Percentiles rank a stretch among this genome's conserved stretches.
Evolutionary conservation across 257 asterid genomes (phyloP).

Genomic region (Nicotiana tabacum): DNA sequence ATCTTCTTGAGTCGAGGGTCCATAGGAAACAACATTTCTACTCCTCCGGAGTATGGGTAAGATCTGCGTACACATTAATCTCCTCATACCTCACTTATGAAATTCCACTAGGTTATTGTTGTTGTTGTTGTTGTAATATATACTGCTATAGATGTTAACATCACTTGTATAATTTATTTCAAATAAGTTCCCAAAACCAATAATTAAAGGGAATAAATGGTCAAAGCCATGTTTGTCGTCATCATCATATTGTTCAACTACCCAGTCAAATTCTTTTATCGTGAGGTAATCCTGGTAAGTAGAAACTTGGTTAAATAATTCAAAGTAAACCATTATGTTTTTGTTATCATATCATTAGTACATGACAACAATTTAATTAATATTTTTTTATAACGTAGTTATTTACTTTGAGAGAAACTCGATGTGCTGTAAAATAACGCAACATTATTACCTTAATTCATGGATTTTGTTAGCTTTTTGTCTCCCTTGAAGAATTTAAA

Average conservation of each 20-base stretch:
- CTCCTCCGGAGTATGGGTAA: no score
- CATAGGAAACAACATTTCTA: no score
- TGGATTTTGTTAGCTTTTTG: not conserved
- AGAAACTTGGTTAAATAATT: not conserved
- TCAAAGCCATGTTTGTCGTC: not conserved
- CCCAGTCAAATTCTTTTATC: not conserved
- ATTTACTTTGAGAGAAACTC: not conserved
- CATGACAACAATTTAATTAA: not conserved
- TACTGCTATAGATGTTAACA: no score
- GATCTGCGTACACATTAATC: no score
- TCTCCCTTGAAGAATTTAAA: no score
- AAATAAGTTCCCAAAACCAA: not conserved
- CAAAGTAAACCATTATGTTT: not conserved
- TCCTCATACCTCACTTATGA: rapidly evolving
- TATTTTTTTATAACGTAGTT: not conserved
- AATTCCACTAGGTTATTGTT: no score
- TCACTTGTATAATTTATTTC: no score
- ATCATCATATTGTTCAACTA: not conserved
- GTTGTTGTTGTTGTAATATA: no score
- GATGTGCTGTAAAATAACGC: not conserved
- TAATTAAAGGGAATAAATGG: not conserved
- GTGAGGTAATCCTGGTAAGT: not conserved
- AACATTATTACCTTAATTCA: constrained; percentile 1
- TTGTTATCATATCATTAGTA: no score
- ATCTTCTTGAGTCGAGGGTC: no score